Evolutionary conservation across 2,329 filamentous ascomycete genomes (phyloP).

Genomic region (Chaetomium olivaceum): DNA sequence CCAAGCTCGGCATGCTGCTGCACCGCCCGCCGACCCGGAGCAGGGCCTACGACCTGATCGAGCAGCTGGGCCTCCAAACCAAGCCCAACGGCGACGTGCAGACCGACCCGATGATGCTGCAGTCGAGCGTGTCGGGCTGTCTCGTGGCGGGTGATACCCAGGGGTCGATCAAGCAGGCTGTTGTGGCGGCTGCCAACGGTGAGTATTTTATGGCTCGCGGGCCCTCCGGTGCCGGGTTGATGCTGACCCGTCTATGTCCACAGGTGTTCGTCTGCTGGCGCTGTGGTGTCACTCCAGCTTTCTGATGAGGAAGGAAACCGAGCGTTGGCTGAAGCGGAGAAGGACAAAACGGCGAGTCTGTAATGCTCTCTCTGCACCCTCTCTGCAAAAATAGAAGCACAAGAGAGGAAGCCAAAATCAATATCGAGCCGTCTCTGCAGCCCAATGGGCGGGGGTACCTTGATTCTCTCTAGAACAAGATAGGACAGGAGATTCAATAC

Average conservation of each 20-base stretch:
- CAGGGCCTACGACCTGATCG: not conserved
- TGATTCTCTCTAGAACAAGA: no score
- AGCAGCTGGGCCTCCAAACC: not conserved
- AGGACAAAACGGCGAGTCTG: no score
- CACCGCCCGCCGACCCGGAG: not conserved
- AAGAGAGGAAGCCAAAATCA: no score
- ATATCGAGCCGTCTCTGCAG: no score
- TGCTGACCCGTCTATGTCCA: no score
- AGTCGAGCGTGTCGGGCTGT: not conserved
- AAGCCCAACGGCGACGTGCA: not conserved
- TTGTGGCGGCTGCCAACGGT: conserved; percentile 1
- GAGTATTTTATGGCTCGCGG: not conserved
- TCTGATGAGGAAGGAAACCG: not conserved
- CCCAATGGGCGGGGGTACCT: no score
- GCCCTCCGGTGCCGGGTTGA: no score
- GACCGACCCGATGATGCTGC: not conserved
- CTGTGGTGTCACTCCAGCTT: not conserved
- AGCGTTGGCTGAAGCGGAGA: not conserved
- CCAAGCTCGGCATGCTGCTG: not conserved
- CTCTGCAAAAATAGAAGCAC: no score
- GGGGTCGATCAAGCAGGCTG: not conserved
- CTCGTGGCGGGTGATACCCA: conserved; percentile 2
- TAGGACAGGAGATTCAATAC: no score
- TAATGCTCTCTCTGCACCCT: no score
- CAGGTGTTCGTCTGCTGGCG: not conserved